Evolutionary conservation across 495 filamentous ascomycete species (phyloP), one percentile per base, ranked within the genome.

Genomic region (Penicillium bialowiezense): DNA sequence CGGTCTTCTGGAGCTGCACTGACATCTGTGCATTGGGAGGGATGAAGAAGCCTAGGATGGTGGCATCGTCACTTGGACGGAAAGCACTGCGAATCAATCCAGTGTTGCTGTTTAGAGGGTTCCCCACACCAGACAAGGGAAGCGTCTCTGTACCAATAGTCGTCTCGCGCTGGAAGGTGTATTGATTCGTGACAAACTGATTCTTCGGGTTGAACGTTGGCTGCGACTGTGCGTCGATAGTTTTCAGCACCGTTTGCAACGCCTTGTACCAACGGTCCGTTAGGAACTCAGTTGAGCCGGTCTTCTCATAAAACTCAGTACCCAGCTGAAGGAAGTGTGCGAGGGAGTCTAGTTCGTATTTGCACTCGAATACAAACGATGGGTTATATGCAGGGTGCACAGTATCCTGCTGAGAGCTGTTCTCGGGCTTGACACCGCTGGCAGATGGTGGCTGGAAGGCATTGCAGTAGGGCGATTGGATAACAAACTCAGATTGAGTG

Each of bases 321-420:
- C 78, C 82, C 32, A 99, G 70, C 4, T 87, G 78, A 10, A 99
- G 82, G 69, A 99, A 99, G 63, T 90, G 82, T 3, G 91, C 93
- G 0, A 99, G 78, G 2, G 91, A 97, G 66, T 99, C 93, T 5
- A 99, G 80, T 70, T 99, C 93, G 68, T 97, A 99, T 69, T 99
- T 99, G 79, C 93, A 99, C 65, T 99, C 93, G 59, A 93, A 99
- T 8, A 99, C 93, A 41, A 81, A 79, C 0, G 79, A 80, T 6
- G 84, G 85, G 57, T 96, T 89, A 60, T 93, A 97, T 2, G 74
- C 73, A 1, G 93, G 93, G 58, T 96, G 89, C 1, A 99, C 93
- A 12, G 59, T 70, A 59, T 99, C 93, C 21, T 84, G 78, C 55
- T 95, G 86, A 2, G 87, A 86, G 56, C 88, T 95, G 44, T 72